These are phyloP conservation scores for Fusarium beomiforme DNA, from an alignment of 2,329 filamentous ascomycete genomes.

Conservation along the genomic window DNA sequence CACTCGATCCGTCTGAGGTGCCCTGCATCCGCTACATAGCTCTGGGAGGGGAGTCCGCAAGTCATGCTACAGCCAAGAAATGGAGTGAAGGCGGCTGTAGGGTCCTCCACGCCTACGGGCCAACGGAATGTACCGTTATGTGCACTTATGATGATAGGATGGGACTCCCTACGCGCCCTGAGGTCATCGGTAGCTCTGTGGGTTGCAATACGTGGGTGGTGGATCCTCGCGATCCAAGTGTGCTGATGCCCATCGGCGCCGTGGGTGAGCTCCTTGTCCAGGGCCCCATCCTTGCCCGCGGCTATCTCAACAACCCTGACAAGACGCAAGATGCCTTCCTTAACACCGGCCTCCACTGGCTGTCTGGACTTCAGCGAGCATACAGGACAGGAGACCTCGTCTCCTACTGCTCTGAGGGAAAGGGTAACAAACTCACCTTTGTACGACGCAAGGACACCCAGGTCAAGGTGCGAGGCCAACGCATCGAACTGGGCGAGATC, in stretches of 20 bases:
- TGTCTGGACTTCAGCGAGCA: not conserved
- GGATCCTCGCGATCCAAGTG: not conserved
- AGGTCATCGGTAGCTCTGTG: not conserved
- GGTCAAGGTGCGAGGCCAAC: not conserved
- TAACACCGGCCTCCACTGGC: not conserved
- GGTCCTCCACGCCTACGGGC: not conserved
- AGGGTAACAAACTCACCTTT: not conserved
- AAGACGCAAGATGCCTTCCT: not conserved
- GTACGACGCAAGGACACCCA: not conserved
- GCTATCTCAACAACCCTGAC: not conserved
- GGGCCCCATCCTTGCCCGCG: not conserved
- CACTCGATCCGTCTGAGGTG: not conserved
- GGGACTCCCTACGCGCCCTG: not conserved
- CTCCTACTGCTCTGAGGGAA: not conserved
- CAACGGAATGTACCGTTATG: not conserved
- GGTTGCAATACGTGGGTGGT: not conserved
- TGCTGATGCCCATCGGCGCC: not conserved
- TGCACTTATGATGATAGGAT: not conserved
- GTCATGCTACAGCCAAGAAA: not conserved
- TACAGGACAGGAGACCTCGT: not conserved
- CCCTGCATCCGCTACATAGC: not conserved
- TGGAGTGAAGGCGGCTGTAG: not conserved
- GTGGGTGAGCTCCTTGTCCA: not conserved
- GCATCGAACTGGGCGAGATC: not conserved
- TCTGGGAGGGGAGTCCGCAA: not conserved